Evolutionary conservation across 257 asterid species (phyloP).

Genomic region (Gentiana straminea): DNA sequence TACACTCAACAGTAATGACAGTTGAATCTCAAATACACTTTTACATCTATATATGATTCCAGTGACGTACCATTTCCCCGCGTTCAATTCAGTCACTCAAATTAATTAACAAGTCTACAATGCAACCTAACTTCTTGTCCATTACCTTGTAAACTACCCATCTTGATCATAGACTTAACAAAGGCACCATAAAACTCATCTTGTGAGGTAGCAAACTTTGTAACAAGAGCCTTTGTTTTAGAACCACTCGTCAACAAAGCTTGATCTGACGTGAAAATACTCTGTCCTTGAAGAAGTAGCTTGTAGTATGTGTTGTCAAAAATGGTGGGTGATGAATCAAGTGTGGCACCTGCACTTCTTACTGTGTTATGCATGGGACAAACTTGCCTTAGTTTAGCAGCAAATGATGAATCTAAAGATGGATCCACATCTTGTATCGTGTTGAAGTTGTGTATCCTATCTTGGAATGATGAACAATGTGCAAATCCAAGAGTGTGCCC

Average conservation of each 20-base stretch:
- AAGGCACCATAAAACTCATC: constrained; percentile 51
- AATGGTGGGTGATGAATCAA: constrained; percentile 63
- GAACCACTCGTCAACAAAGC: constrained; percentile 42
- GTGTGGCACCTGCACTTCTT: constrained; percentile 47
- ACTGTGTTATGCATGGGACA: constrained; percentile 43
- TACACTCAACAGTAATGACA: background rate
- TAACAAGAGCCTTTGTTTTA: constrained; percentile 36
- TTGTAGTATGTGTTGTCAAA: constrained; percentile 71
- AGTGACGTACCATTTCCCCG: too few relatives aligned
- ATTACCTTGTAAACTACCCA: constrained; percentile 67
- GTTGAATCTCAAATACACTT: background rate
- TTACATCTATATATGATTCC: background rate
- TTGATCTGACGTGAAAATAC: constrained; percentile 66
- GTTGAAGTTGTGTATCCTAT: constrained; percentile 56
- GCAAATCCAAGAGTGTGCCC: constrained; percentile 82
- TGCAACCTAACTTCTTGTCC: constrained; percentile 74
- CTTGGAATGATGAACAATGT: constrained; percentile 65
- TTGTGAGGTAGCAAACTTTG: constrained; percentile 51
- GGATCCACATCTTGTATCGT: constrained; percentile 67
- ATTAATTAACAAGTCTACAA: constrained; percentile 57
- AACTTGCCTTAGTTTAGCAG: constrained; percentile 33
- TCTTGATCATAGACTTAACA: constrained; percentile 63
- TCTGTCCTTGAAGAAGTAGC: constrained; percentile 36
- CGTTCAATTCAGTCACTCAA: too few relatives aligned
- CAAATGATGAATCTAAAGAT: constrained; percentile 46